phyloP scores from a whole-genome alignment of 2,329 filamentous ascomycete genomes.

The Ophiosphaerella narmari region DNA sequence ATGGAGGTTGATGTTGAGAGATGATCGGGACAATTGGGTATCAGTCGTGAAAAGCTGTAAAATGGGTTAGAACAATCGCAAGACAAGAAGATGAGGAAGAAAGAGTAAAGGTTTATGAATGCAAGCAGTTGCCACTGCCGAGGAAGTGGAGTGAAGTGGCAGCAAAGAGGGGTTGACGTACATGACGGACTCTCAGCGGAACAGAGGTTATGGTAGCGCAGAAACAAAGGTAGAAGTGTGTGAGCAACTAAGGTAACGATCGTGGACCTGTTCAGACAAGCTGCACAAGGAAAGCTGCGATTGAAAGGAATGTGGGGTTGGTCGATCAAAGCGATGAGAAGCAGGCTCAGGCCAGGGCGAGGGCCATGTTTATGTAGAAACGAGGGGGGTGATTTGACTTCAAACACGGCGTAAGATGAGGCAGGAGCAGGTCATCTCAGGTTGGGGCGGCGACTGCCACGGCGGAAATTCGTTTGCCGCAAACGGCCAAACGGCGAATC shows the following conservation, averaged over 20 bases:
- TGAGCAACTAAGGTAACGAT: constrained; percentile 28
- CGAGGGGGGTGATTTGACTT: neutral
- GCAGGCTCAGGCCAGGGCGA: constrained; percentile 3
- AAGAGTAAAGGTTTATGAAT: constrained; percentile 9
- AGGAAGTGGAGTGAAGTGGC: neutral
- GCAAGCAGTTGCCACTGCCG: constrained; percentile 2
- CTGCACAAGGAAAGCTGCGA: constrained; percentile 22
- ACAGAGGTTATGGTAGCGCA: constrained; percentile 5
- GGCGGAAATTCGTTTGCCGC: neutral
- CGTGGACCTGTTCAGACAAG: constrained; percentile 29
- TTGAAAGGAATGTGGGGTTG: constrained; percentile 28
- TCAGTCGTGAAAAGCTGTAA: constrained; percentile 11
- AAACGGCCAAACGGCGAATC: neutral
- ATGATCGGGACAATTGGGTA: constrained; percentile 15
- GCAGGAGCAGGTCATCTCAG: neutral
- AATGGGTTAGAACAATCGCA: constrained; percentile 9
- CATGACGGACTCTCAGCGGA: constrained; percentile 7
- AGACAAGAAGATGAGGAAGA: neutral
- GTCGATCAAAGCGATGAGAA: constrained; percentile 16
- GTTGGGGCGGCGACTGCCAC: neutral
- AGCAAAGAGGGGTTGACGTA: constrained; percentile 12
- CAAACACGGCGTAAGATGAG: neutral
- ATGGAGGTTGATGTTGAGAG: constrained; percentile 4
- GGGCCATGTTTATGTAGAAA: constrained; percentile 12
- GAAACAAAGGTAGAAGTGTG: constrained; percentile 20